Conservation (phyloP, 1,284 basidiomycete species). For the Quambalaria eucalypti region DNA sequence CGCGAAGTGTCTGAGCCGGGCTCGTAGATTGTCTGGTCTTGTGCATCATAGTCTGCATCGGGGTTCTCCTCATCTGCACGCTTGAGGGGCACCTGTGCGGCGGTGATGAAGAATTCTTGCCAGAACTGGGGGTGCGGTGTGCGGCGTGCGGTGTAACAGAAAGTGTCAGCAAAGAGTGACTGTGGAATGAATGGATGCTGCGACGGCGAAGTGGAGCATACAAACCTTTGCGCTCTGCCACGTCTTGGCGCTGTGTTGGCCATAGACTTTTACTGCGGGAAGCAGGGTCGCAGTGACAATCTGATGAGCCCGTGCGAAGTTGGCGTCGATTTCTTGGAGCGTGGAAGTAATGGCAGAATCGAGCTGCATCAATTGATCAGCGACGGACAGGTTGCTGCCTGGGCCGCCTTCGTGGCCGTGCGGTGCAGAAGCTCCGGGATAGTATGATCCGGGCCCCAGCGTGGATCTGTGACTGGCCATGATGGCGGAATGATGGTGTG, state of each 20-base stretch:
- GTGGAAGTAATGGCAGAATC: constrained; percentile 83
- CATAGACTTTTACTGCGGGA: constrained; percentile 78
- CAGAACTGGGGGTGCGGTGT: constrained; percentile 61
- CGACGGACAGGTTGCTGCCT: constrained; percentile 19
- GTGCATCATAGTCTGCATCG: background rate
- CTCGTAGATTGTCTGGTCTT: background rate
- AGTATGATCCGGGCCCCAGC: background rate
- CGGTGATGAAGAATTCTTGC: constrained; percentile 87
- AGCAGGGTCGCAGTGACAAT: constrained; percentile 71
- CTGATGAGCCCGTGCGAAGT: constrained; percentile 81
- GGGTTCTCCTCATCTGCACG: background rate
- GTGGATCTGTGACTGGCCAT: background rate
- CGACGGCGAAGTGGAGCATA: constrained; percentile 13
- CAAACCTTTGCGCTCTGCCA: constrained; percentile 74
- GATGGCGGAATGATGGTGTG: background rate
- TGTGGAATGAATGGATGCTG: background rate
- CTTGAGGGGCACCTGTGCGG: constrained; percentile 68
- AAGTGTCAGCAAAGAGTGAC: no score
- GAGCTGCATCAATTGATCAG: constrained; percentile 81
- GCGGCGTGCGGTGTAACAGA: background rate
- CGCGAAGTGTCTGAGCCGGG: background rate
- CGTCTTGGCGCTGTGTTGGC: constrained; percentile 73
- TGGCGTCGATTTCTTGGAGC: constrained; percentile 77
- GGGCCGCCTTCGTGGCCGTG: constrained; percentile 34
- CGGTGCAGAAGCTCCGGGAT: background rate